Percentiles rank a stretch among this genome's conserved stretches.
These are phyloP conservation scores for Silene conica DNA, from an alignment of 148 eudicot species.

Conservation along the genomic window DNA sequence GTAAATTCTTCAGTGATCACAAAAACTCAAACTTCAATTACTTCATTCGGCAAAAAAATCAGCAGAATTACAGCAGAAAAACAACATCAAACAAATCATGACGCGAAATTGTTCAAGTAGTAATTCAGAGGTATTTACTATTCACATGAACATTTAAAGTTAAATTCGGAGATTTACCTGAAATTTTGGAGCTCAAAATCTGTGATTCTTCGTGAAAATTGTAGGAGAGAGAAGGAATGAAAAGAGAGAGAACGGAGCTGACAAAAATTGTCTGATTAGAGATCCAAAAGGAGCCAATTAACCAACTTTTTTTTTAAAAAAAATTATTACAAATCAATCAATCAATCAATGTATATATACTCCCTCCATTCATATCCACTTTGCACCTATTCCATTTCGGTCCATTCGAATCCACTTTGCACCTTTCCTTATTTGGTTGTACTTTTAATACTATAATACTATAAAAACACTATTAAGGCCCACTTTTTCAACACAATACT, in stretches of 20 bases:
- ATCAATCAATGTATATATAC: too few relatives aligned
- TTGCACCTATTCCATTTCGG: too few relatives aligned
- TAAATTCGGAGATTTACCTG: not conserved
- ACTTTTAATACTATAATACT: too few relatives aligned
- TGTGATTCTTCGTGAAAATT: not conserved
- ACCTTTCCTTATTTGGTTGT: too few relatives aligned
- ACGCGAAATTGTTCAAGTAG: not conserved
- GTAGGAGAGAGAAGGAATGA: not conserved
- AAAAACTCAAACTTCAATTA: not conserved
- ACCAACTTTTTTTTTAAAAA: not conserved
- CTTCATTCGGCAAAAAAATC: not conserved
- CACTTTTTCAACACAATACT: too few relatives aligned
- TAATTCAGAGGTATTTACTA: too few relatives aligned
- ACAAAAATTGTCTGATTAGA: conserved; percentile 37
- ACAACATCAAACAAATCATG: not conserved
- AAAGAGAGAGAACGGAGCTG: conserved; percentile 9
- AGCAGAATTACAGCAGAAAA: not conserved
- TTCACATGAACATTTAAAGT: too few relatives aligned
- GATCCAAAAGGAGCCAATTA: not conserved
- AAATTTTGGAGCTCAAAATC: conserved; percentile 15
- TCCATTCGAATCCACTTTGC: too few relatives aligned
- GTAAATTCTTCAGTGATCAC: conserved; percentile 1
- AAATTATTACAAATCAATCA: too few relatives aligned
- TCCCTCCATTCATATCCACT: too few relatives aligned
- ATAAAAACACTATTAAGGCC: too few relatives aligned